phyloP scores from a whole-genome alignment of 306 rosid genomes.

The Trichosanthes truncata region DNA sequence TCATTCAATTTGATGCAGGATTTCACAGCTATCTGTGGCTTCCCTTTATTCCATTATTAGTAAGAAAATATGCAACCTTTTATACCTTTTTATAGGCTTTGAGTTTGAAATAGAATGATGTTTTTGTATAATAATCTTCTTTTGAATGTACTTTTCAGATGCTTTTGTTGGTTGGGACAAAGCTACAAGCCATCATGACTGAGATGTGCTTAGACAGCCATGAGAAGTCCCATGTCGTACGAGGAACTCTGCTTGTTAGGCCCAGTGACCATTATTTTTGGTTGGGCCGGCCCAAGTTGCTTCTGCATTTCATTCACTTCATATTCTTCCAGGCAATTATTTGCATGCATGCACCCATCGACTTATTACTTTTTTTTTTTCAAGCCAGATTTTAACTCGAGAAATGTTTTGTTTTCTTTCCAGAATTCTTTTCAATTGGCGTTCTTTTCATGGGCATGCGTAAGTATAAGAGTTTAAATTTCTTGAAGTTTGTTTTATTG shows the following conservation, averaged over 20 bases:
- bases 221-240: conserved; percentile 34
- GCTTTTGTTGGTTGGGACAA: conserved; percentile 51
- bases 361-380: too few species aligned
- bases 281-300: conserved; percentile 40
- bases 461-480: conserved; percentile 10
- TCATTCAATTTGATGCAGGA: conserved; percentile 19
- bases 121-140: neutral
- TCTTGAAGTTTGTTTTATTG: neutral
- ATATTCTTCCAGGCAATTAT: conserved; percentile 34
- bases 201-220: conserved; percentile 43
- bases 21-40: conserved; percentile 39
- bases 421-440: conserved; percentile 62
- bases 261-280: conserved; percentile 48
- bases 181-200: conserved; percentile 47
- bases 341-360: neutral
- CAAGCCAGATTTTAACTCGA: neutral
- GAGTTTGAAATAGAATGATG: neutral
- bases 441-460: conserved; percentile 60
- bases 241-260: conserved; percentile 48
- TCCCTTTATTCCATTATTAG: conserved; percentile 47
- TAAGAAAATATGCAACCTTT: conserved; percentile 17
- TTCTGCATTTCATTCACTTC: conserved; percentile 45
- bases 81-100: too few species aligned
- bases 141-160: conserved; percentile 15
- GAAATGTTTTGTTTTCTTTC: neutral